These are phyloP conservation scores for Blepharisma stoltei DNA, from an alignment of 73 alveolate species.

Conservation along the genomic window DNA sequence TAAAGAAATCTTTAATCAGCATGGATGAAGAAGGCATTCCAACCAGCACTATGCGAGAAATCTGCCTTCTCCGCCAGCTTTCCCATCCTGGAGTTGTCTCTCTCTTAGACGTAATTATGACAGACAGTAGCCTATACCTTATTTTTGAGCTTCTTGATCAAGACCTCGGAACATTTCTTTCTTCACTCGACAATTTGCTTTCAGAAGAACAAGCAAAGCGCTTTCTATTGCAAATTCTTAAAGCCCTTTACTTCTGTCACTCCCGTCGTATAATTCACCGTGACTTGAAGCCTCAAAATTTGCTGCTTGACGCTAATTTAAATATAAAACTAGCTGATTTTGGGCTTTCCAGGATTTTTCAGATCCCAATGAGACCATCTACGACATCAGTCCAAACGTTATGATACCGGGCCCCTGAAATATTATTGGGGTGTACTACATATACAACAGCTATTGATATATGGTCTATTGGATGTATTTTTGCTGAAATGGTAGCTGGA, in stretches of 20 bases:
- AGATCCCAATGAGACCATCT: slow-evolving; percentile 66
- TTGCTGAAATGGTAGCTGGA: slow-evolving; percentile 77
- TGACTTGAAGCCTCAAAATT: slow-evolving; percentile 78
- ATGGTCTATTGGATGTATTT: slow-evolving; percentile 84
- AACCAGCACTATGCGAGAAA: slow-evolving; percentile 70
- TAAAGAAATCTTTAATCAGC: slow-evolving; percentile 59
- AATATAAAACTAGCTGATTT: slow-evolving; percentile 72
- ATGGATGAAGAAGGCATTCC: slow-evolving; percentile 74
- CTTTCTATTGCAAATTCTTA: slow-evolving; percentile 50
- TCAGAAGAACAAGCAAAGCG: slow-evolving; percentile 47
- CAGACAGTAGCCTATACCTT: slow-evolving; percentile 38
- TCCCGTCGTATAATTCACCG: slow-evolving; percentile 66
- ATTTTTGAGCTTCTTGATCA: slow-evolving; percentile 68
- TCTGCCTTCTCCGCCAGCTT: slow-evolving; percentile 55
- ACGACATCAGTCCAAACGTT: slow-evolving; percentile 76
- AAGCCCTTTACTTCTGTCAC: slow-evolving; percentile 58
- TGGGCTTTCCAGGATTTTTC: slow-evolving; percentile 79
- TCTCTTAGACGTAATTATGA: slow-evolving; percentile 46
- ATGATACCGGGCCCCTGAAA: slow-evolving; percentile 88
- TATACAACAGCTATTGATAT: slow-evolving; percentile 76
- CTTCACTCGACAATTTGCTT: background rate
- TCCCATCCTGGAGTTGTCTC: slow-evolving; percentile 61
- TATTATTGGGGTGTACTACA: slow-evolving; percentile 56
- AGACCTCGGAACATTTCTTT: slow-evolving; percentile 53
- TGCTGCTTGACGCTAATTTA: slow-evolving; percentile 53